These are phyloP conservation scores for Plantago major DNA, from an alignment of 257 asterid species.

Conservation along the genomic window DNA sequence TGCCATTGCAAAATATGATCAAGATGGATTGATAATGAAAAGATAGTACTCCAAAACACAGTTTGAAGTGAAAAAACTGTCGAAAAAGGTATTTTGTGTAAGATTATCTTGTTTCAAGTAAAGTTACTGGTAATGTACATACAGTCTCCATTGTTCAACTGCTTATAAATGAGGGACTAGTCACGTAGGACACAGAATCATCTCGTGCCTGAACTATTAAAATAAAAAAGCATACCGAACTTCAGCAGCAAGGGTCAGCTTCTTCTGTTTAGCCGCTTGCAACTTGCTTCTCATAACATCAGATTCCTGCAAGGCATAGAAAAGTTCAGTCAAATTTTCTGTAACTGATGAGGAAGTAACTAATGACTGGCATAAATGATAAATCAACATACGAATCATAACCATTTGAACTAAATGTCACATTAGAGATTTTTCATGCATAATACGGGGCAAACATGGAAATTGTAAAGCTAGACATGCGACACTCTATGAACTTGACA, in stretches of 20 bases:
- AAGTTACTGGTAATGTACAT: neutral
- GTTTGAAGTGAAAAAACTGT: neutral
- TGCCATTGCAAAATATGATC: neutral
- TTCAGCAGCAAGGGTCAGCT: slow-evolving; percentile 62
- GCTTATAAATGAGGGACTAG: neutral
- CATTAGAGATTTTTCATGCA: neutral
- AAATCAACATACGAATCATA: slow-evolving; percentile 8
- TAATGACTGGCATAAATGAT: neutral
- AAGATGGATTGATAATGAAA: too few species aligned
- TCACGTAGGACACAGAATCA: too few species aligned
- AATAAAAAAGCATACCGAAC: slow-evolving; percentile 47
- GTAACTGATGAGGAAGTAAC: neutral
- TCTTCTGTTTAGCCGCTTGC: slow-evolving; percentile 57
- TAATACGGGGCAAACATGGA: slow-evolving; percentile 7
- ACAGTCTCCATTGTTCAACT: neutral
- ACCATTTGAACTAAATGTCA: neutral
- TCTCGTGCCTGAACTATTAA: too few species aligned
- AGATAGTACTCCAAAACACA: neutral
- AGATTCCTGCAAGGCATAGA: slow-evolving; percentile 43
- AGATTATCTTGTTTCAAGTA: neutral
- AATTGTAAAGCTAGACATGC: slow-evolving; percentile 1
- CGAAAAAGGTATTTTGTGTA: neutral
- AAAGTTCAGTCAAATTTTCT: neutral
- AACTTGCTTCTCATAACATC: slow-evolving; percentile 44
- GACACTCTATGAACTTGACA: neutral